Conservation (phyloP, 1,284 basidiomycete species). For the Meripilus lineatus region DNA sequence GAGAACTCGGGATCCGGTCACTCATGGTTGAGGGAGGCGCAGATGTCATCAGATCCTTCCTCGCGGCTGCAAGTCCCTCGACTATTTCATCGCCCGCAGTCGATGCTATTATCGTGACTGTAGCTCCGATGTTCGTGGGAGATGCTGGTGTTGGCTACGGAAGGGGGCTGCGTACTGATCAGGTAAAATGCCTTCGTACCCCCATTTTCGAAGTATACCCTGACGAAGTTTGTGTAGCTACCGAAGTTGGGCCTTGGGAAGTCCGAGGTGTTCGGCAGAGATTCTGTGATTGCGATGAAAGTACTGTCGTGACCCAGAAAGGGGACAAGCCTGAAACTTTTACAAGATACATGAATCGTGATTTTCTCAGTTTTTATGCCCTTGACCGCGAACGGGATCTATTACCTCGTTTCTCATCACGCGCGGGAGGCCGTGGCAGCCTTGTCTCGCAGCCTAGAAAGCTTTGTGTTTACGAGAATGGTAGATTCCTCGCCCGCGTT, state of each 20-base stretch:
- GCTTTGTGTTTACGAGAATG: no score
- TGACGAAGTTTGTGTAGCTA: slow-evolving; percentile 15
- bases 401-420: no score
- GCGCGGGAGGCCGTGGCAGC: no score
- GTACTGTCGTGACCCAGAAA: slow-evolving; percentile 11
- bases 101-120: slow-evolving; percentile 76
- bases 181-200: slow-evolving; percentile 15
- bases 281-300: slow-evolving; percentile 23
- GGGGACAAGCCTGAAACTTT: no score
- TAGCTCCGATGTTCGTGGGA: slow-evolving; percentile 80
- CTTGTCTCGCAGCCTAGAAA: no score
- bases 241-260: slow-evolving; percentile 23
- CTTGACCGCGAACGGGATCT: no score
- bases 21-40: slow-evolving; percentile 98
- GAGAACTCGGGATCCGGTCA: slow-evolving; percentile 53
- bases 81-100: slow-evolving; percentile 33
- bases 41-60: slow-evolving; percentile 74
- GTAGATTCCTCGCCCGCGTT: no score
- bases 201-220: background rate
- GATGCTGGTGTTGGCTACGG: slow-evolving; percentile 62
- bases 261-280: slow-evolving; percentile 27
- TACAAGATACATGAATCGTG: no score
- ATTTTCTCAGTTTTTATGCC: no score
- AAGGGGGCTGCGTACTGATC: slow-evolving; percentile 14
- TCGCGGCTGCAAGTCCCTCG: slow-evolving; percentile 33